A percentile compares a stretch with the other conserved stretches of the same genome.
phyloP scores from a whole-genome alignment of 2,329 filamentous ascomycete species.

The Stachybotrys echinatus region DNA sequence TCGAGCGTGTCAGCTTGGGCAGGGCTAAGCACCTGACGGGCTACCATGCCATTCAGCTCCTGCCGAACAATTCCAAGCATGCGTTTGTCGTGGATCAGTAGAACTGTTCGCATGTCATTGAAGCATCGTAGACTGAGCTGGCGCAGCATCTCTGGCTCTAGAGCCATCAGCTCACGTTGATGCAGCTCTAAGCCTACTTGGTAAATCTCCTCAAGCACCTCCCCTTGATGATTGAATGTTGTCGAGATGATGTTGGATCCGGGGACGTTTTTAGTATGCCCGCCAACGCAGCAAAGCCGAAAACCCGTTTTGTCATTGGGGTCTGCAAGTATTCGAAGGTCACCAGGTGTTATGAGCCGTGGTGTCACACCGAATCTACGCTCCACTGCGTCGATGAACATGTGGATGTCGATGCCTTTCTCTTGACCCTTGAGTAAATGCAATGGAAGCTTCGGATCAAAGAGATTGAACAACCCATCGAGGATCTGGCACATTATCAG shows the following conservation, averaged over 20 bases:
- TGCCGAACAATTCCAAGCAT: conserved; percentile 33
- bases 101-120: conserved; percentile 33
- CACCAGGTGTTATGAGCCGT: conserved; percentile 24
- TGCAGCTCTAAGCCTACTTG: conserved; percentile 34
- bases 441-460: conserved; percentile 20
- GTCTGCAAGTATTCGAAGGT: conserved; percentile 25
- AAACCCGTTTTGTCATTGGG: conserved; percentile 13
- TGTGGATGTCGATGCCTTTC: conserved; percentile 30
- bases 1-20: conserved; percentile 18
- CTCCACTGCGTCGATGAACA: conserved; percentile 24
- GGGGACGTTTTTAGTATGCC: neutral
- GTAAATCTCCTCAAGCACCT: conserved; percentile 24
- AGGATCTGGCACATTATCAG: conserved; percentile 20
- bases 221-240: conserved; percentile 12
- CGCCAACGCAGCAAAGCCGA: conserved; percentile 22
- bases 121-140: conserved; percentile 30
- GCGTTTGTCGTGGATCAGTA: conserved; percentile 36
- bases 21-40: conserved; percentile 16
- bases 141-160: conserved; percentile 24
- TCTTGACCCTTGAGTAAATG: conserved; percentile 33
- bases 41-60: conserved; percentile 22
- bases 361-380: conserved; percentile 21
- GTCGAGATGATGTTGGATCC: neutral
- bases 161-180: conserved; percentile 26
- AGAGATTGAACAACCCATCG: conserved; percentile 21